Conservation (phyloP, 805 yeast species). For the Kodamaea leandrae region DNA sequence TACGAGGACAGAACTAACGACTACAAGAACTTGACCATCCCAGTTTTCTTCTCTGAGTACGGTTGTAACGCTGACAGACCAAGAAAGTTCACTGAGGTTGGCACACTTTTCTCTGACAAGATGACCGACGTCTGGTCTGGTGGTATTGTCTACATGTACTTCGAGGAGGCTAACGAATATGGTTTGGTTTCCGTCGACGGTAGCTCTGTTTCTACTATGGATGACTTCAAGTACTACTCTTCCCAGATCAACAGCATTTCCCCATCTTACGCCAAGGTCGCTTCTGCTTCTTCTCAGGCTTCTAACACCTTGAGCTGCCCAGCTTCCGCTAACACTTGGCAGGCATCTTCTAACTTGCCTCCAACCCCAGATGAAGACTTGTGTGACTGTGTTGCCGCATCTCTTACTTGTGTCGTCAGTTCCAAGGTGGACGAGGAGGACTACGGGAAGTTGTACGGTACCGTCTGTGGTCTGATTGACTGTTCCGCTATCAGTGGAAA, state of each 20-base stretch:
- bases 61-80: slow-evolving; percentile 80
- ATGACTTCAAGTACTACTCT: slow-evolving; percentile 31
- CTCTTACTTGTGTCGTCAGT: slow-evolving; percentile 60
- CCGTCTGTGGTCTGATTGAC: slow-evolving; percentile 55
- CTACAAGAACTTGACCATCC: slow-evolving; percentile 69
- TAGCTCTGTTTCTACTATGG: slow-evolving; percentile 17
- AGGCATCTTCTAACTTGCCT: slow-evolving; percentile 65
- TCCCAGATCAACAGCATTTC: slow-evolving; percentile 34
- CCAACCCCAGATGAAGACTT: slow-evolving; percentile 69
- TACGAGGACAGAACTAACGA: slow-evolving; percentile 69
- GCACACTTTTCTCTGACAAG: slow-evolving; percentile 57
- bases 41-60: slow-evolving; percentile 83
- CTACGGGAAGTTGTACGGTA: slow-evolving; percentile 56
- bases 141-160: slow-evolving; percentile 90
- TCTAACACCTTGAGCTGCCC: slow-evolving; percentile 58
- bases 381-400: slow-evolving; percentile 60
- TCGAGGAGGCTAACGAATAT: slow-evolving; percentile 77
- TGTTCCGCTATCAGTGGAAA: slow-evolving; percentile 62
- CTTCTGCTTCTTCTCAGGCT: slow-evolving; percentile 33
- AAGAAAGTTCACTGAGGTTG: slow-evolving; percentile 74
- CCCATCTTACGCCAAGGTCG: slow-evolving; percentile 37
- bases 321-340: slow-evolving; percentile 53
- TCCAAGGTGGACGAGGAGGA: slow-evolving; percentile 53
- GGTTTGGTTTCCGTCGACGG: slow-evolving; percentile 64
- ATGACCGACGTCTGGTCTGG: slow-evolving; percentile 95